These are phyloP conservation scores for Candida lessepsii DNA, from an alignment of 805 yeast species.

Conservation along the genomic window DNA sequence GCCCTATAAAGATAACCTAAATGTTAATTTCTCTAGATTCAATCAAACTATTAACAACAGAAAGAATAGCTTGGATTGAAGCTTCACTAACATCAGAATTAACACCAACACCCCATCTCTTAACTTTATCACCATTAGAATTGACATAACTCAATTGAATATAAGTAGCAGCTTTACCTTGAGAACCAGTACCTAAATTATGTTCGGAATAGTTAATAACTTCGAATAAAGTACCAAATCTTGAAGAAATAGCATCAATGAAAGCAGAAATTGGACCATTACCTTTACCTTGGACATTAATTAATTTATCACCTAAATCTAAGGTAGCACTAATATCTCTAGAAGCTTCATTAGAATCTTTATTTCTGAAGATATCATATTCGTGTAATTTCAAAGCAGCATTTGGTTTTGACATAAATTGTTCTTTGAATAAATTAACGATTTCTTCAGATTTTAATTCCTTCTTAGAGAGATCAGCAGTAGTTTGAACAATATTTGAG, in stretches of 20 bases:
- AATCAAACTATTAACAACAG: conserved; percentile 48
- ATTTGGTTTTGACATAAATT: conserved; percentile 46
- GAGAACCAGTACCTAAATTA: conserved; percentile 68
- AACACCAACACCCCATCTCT: conserved; percentile 45
- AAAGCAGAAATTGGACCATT: conserved; percentile 80
- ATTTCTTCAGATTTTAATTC: conserved; percentile 71
- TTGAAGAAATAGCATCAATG: conserved; percentile 58
- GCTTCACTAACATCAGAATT: conserved; percentile 45
- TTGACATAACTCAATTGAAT: conserved; percentile 50
- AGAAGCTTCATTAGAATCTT: conserved; percentile 28
- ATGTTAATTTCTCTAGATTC: conserved; percentile 28
- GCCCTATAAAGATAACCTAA: no score
- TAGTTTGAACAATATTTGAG: conserved; percentile 60
- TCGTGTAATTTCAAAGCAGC: conserved; percentile 37
- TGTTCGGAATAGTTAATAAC: conserved; percentile 71
- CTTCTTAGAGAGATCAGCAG: conserved; percentile 65
- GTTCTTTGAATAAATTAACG: conserved; percentile 50
- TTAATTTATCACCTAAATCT: conserved; percentile 14
- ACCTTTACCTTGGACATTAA: conserved; percentile 55
- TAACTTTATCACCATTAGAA: conserved; percentile 34
- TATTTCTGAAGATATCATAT: conserved; percentile 44
- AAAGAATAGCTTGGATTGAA: conserved; percentile 60
- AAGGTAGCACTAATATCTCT: conserved; percentile 49
- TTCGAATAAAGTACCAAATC: conserved; percentile 53
- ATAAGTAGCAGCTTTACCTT: conserved; percentile 72